These are phyloP conservation scores for Arabis hirsuta DNA, from an alignment of 345 rosid genomes.

Conservation along the genomic window DNA sequence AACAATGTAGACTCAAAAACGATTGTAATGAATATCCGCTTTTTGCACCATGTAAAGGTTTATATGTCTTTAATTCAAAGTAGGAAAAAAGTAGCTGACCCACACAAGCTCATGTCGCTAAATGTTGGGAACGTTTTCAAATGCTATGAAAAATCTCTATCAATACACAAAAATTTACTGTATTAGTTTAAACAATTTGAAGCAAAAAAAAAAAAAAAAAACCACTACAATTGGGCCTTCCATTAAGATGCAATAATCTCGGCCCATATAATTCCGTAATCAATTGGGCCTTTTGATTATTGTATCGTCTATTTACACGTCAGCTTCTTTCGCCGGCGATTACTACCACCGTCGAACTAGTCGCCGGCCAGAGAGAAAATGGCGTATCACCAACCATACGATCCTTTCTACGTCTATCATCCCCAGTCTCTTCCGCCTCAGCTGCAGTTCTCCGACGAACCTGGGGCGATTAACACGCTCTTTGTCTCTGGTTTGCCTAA, in stretches of 20 bases:
- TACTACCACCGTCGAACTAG: conserved; percentile 17
- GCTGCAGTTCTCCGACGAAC: conserved; percentile 41
- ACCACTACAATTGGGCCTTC: background rate
- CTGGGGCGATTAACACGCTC: conserved; percentile 66
- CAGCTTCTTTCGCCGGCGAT: conserved; percentile 39
- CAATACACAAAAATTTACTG: background rate
- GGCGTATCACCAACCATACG: conserved; percentile 62
- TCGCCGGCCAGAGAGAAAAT: conserved; percentile 41
- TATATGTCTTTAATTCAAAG: background rate
- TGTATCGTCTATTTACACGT: no score
- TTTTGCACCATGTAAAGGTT: conserved; percentile 1
- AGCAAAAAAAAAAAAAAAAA: background rate
- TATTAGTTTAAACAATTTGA: background rate
- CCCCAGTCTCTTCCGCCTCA: conserved; percentile 21
- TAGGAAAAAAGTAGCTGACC: background rate
- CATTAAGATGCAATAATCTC: background rate
- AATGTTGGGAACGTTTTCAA: no score
- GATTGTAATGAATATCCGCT: background rate
- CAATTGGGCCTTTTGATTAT: no score
- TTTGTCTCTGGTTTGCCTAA: conserved; percentile 89
- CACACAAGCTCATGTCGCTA: background rate
- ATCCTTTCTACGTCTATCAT: conserved; percentile 57
- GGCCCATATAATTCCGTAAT: conserved; percentile 16
- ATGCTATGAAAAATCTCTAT: background rate
- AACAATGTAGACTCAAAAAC: background rate